phyloP scores from a whole-genome alignment of 768 basidiomycete genomes.

The Baorangia bicolor region DNA sequence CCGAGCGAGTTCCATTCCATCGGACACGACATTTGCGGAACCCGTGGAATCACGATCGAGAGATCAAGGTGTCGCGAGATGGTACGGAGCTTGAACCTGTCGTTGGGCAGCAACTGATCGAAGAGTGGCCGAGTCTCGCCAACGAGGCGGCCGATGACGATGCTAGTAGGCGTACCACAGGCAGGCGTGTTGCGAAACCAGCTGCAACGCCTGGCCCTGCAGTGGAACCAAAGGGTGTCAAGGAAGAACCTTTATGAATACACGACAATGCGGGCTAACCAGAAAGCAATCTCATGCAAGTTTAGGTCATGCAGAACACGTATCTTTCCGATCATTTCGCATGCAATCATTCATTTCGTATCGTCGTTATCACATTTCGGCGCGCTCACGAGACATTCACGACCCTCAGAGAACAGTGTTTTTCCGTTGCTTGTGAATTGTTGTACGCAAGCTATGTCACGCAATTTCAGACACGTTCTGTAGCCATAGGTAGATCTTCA shows the following conservation, averaged over 20 bases:
- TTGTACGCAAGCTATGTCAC: not conserved
- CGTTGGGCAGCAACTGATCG: conserved; percentile 64
- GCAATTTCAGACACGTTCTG: not conserved
- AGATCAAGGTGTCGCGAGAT: conserved; percentile 81
- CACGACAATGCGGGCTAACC: not conserved
- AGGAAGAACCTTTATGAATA: not conserved
- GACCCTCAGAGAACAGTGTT: not conserved
- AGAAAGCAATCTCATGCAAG: not conserved
- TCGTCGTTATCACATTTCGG: no score
- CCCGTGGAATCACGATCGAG: conserved; percentile 87
- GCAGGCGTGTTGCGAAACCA: conserved; percentile 4
- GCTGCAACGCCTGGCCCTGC: not conserved
- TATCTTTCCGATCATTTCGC: not conserved
- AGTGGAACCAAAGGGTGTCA: not conserved
- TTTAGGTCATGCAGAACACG: not conserved
- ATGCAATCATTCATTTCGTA: not conserved
- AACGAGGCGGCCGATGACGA: conserved; percentile 7
- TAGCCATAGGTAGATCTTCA: not conserved
- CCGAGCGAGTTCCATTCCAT: conserved; percentile 67
- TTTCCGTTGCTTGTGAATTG: not conserved
- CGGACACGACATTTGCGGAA: conserved; percentile 81
- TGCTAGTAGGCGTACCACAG: not conserved
- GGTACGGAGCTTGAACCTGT: conserved; percentile 90
- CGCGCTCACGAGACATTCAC: not conserved
- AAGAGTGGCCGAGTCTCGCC: conserved; percentile 58